Base-by-base conservation (phyloP, 306 rosid genomes). In the Cicer arietinum region DNA sequence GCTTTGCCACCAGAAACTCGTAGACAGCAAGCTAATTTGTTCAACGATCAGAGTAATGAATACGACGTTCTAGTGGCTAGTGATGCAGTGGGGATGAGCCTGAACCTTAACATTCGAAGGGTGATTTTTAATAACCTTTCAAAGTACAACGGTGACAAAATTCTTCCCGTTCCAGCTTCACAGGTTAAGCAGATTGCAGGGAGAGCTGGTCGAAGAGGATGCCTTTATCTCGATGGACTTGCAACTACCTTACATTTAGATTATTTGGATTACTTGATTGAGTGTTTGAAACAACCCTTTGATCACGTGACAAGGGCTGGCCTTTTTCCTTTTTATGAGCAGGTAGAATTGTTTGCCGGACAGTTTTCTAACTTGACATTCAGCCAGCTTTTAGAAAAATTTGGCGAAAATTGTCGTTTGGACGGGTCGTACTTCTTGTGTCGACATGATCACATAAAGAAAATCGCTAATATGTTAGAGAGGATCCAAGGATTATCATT, bases 71-170 rank as follows among this genome's bases (percentile, higher is more conserved):
- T 91, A 56, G 98, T 94, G 45, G 92, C 98, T 64, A 91, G 96
- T 80, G 98, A 94, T 84, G 96, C 98, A 3, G 92, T 91, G 69
- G 98, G 98, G 84, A 94, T 94, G 97, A 97, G 97, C 67, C 85
- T 94, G 69, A 94, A 94, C 82, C 97, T 94, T 41, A 94, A 94
- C 77, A 94, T 94, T 51, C 79, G 98, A 85, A 88, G 96, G 84
- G 97, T 94, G 51, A 85, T 94, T 76, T 94, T 94, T 77, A 85
- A 91, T 75, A 79, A 74, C 82, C 90, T 94, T 54, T 71, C 92
- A 14, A 94, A 94, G 80, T 94, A 85, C 85, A 90, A 90, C 63
- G 98, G 98, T 58, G 94, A 94, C 87, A 91, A 82, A 87, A 68
- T 75, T 69, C 85, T 91, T 78, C 89, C 89, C 3, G 96, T 94